Conservation (phyloP, 805 yeast genomes). For the Jamesozyma lodderae region DNA sequence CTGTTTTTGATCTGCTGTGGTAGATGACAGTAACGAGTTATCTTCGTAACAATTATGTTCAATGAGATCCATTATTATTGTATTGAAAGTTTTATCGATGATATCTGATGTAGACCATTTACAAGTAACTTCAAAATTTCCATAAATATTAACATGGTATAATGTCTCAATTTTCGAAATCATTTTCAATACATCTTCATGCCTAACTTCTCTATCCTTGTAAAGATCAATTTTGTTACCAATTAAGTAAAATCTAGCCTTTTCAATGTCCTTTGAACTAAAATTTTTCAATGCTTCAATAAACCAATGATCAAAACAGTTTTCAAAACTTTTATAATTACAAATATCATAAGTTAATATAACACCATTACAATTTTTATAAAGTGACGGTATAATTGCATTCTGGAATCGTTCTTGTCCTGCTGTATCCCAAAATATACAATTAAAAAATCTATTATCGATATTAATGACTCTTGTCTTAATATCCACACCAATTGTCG, state of each 20-base stretch:
- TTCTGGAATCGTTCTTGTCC: constrained; percentile 43
- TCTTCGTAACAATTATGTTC: constrained; percentile 33
- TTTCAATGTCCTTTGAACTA: constrained; percentile 19
- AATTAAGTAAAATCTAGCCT: constrained; percentile 35
- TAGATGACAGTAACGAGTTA: not conserved
- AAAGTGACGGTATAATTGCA: constrained; percentile 36
- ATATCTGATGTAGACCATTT: constrained; percentile 31
- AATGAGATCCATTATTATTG: constrained; percentile 34
- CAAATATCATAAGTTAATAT: constrained; percentile 38
- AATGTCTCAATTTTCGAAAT: constrained; percentile 26
- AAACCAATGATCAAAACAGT: constrained; percentile 35
- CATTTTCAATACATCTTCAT: constrained; percentile 32
- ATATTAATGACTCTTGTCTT: constrained; percentile 37
- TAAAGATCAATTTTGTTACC: constrained; percentile 38
- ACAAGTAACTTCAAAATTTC: constrained; percentile 41
- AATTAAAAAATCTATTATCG: constrained; percentile 36
- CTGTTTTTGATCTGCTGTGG: not conserved
- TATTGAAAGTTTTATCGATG: constrained; percentile 33
- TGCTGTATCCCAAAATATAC: constrained; percentile 43
- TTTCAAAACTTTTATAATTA: constrained; percentile 31
- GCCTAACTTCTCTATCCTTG: constrained; percentile 32
- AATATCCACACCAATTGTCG: constrained; percentile 41
- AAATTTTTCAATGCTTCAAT: constrained; percentile 33
- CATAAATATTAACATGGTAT: constrained; percentile 31
- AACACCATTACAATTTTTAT: constrained; percentile 40